phyloP scores from a whole-genome alignment of 805 yeast genomes.

The Sugiyamaella valdiviana region DNA sequence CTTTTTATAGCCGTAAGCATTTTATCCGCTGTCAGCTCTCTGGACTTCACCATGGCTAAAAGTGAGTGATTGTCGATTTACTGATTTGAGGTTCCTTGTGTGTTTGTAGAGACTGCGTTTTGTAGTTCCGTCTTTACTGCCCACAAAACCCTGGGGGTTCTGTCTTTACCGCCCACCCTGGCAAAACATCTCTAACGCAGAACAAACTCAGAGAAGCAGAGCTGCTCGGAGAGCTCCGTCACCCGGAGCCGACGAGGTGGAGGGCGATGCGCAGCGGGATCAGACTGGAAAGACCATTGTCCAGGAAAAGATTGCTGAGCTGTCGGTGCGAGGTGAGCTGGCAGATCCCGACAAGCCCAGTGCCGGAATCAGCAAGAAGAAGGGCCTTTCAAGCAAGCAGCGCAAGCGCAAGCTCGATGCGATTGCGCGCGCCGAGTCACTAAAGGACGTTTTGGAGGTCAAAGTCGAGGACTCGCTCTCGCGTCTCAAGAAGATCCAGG shows the following conservation, averaged over 20 bases:
- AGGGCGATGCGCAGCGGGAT: background rate
- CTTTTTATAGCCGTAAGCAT: background rate
- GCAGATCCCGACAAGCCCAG: slow-evolving; percentile 1
- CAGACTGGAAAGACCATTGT: slow-evolving; percentile 21
- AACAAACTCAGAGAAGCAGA: slow-evolving; percentile 13
- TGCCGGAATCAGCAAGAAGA: slow-evolving; percentile 13
- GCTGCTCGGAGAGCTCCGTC: slow-evolving; percentile 15
- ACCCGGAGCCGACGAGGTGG: slow-evolving; percentile 9
- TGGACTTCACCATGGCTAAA: background rate
- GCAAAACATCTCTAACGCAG: background rate
- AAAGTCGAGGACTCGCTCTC: slow-evolving; percentile 26
- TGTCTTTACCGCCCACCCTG: too few relatives aligned
- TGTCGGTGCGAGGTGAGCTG: slow-evolving; percentile 20
- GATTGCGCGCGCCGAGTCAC: slow-evolving; percentile 17
- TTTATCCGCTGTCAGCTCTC: background rate
- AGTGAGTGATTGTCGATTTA: background rate
- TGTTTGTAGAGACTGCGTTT: too few relatives aligned
- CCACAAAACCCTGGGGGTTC: too few relatives aligned
- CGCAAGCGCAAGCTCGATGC: slow-evolving; percentile 16
- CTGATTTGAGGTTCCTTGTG: background rate
- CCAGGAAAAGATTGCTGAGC: slow-evolving; percentile 24
- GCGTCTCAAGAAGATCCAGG: slow-evolving; percentile 22
- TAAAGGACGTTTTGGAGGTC: slow-evolving; percentile 25
- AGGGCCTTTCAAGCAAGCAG: slow-evolving; percentile 20
- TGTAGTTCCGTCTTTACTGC: background rate